phyloP scores from a whole-genome alignment of 2,329 filamentous ascomycete species.

The Cadophora gregata region DNA sequence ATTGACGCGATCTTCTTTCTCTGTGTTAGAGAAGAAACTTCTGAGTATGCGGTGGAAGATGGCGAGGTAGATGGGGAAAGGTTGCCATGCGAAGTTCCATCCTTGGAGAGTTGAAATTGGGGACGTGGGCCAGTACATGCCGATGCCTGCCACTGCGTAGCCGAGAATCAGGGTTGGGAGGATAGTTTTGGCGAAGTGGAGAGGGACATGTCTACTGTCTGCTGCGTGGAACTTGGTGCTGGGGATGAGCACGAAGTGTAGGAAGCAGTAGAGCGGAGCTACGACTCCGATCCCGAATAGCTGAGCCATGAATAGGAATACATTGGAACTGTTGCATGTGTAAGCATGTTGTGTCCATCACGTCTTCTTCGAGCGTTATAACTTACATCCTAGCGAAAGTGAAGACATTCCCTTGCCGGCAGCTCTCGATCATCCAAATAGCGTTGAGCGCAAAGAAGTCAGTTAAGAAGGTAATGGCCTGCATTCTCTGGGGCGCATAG shows the following conservation, averaged over 20 bases:
- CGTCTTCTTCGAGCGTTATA: too few relatives aligned
- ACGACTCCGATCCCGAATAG: slow-evolving; percentile 40
- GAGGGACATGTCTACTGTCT: slow-evolving; percentile 42
- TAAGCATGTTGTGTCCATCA: background rate
- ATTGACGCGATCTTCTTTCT: slow-evolving; percentile 2
- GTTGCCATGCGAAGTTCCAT: slow-evolving; percentile 28
- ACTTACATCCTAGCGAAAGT: slow-evolving; percentile 31
- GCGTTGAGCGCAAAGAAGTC: slow-evolving; percentile 35
- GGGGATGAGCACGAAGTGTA: slow-evolving; percentile 43
- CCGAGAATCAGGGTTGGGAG: slow-evolving; percentile 38
- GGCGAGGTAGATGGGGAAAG: slow-evolving; percentile 31
- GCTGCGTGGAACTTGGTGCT: slow-evolving; percentile 40
- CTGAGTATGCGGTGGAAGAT: slow-evolving; percentile 27
- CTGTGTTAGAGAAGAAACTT: slow-evolving; percentile 22
- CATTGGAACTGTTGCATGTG: background rate
- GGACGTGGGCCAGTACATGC: slow-evolving; percentile 29
- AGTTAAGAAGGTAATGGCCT: slow-evolving; percentile 35
- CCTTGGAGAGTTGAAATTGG: slow-evolving; percentile 26
- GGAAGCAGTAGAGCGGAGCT: slow-evolving; percentile 44
- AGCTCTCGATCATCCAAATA: slow-evolving; percentile 40
- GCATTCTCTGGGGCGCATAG: slow-evolving; percentile 22
- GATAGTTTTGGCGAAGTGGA: slow-evolving; percentile 38
- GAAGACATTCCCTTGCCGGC: slow-evolving; percentile 38
- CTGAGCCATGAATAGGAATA: slow-evolving; percentile 37
- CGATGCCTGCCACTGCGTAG: slow-evolving; percentile 33